Evolutionary conservation across 148 eudicot genomes (phyloP).

Genomic region (Heliosperma pusillum): DNA sequence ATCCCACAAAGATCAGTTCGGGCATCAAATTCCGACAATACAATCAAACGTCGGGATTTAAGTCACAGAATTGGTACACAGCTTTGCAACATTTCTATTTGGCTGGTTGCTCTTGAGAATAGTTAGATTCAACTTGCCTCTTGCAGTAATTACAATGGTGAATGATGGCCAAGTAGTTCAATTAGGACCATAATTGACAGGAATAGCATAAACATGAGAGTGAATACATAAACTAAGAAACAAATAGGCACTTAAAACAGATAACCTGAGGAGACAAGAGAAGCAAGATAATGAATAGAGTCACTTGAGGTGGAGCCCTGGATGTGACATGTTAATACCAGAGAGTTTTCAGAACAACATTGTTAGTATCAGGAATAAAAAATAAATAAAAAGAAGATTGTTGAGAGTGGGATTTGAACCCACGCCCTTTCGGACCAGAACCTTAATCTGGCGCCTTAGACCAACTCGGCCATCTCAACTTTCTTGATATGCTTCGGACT

Average conservation of each 20-base stretch:
- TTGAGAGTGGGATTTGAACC: conserved; percentile 13
- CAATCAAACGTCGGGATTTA: too few species aligned
- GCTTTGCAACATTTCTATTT: too few species aligned
- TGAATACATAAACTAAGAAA: neutral
- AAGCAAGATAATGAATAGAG: neutral
- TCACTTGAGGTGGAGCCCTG: neutral
- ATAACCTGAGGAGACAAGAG: too few species aligned
- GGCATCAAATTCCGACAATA: too few species aligned
- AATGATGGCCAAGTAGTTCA: too few species aligned
- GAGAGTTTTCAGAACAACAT: neutral
- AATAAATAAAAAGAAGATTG: neutral
- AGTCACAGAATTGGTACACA: too few species aligned
- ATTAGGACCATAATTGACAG: neutral
- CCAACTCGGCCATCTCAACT: conserved; percentile 99
- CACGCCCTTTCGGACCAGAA: conserved; percentile 68
- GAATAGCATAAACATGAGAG: neutral
- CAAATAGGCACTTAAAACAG: too few species aligned
- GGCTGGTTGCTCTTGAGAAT: too few species aligned
- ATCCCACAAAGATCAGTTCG: too few species aligned
- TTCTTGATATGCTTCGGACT: neutral
- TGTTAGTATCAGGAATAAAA: neutral
- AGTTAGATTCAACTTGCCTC: too few species aligned
- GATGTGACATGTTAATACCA: neutral
- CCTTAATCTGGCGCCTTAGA: conserved; percentile 99
- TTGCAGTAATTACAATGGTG: too few species aligned